A percentile compares a stretch with the other conserved stretches of the same genome.
These are phyloP conservation scores for Phytophthora pluvialis DNA, from an alignment of 352 stramenopile species.

Conservation along the genomic window DNA sequence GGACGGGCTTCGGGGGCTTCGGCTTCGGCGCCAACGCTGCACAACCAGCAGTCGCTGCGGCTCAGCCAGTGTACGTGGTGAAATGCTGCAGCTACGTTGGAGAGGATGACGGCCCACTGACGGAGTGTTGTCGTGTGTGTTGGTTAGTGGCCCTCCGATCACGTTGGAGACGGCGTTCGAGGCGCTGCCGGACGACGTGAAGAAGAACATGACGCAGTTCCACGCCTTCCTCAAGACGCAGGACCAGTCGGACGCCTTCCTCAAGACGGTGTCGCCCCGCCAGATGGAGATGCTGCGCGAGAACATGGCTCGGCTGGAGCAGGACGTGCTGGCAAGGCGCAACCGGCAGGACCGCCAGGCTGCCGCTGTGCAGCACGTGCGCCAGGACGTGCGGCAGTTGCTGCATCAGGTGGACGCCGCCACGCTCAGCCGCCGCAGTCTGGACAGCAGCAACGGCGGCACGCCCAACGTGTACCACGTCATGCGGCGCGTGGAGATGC, in stretches of 20 bases:
- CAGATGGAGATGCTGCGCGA: conserved; percentile 61
- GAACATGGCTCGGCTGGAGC: conserved; percentile 65
- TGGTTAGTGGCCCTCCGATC: conserved; percentile 45
- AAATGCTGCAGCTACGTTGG: neutral
- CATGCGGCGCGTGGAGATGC: conserved; percentile 78
- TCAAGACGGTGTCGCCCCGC: conserved; percentile 70
- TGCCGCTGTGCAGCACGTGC: conserved; percentile 66
- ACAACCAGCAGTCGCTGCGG: conserved; percentile 7
- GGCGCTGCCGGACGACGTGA: conserved; percentile 66
- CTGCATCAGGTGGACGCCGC: conserved; percentile 77
- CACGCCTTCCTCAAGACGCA: conserved; percentile 76
- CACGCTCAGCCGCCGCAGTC: conserved; percentile 65
- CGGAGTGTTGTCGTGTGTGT: neutral
- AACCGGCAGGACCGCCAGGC: conserved; percentile 68
- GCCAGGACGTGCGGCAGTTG: conserved; percentile 77
- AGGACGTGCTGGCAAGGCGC: conserved; percentile 64
- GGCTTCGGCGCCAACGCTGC: conserved; percentile 20
- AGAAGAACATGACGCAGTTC: conserved; percentile 83
- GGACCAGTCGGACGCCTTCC: conserved; percentile 74
- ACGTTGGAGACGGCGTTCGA: conserved; percentile 83
- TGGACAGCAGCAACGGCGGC: conserved; percentile 56
- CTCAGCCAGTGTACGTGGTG: conserved; percentile 24
- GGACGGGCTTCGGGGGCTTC: conserved; percentile 25
- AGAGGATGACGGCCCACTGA: neutral
- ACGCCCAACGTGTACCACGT: conserved; percentile 60